These are phyloP conservation scores for Solanum chilense DNA, from an alignment of 257 asterid genomes.

Conservation along the genomic window DNA sequence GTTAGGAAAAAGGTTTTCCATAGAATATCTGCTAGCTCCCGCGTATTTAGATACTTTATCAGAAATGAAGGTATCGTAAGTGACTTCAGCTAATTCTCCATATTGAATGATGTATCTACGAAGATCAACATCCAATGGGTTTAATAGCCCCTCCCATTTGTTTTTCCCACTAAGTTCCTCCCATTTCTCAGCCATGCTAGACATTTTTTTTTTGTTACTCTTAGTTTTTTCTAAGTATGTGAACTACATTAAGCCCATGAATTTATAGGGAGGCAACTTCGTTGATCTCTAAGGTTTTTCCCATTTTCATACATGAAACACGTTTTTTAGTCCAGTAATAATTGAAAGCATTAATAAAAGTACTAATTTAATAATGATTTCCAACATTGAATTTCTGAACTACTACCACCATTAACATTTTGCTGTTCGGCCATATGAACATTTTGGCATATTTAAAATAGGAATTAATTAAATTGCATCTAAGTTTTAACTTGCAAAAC, in stretches of 20 bases:
- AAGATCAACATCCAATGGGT: conserved; percentile 63
- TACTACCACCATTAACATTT: background rate
- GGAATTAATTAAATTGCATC: background rate
- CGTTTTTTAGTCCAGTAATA: background rate
- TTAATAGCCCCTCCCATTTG: conserved; percentile 53
- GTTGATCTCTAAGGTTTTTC: background rate
- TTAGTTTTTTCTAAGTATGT: background rate
- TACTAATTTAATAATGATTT: background rate
- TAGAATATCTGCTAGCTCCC: conserved; percentile 45
- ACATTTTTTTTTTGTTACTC: background rate
- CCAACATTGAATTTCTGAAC: background rate
- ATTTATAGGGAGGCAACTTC: background rate
- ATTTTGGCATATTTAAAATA: background rate
- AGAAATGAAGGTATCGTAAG: conserved; percentile 64
- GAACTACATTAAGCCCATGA: background rate
- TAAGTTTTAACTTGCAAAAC: background rate
- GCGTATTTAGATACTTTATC: conserved; percentile 59
- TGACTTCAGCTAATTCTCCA: conserved; percentile 57
- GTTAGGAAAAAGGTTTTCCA: conserved; percentile 31
- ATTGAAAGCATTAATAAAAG: background rate
- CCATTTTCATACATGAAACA: background rate
- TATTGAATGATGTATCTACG: conserved; percentile 62
- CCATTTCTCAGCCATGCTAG: conserved; percentile 44
- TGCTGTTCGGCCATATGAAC: background rate
- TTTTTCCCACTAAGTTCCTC: conserved; percentile 49